These are phyloP conservation scores for Prunus campanulata DNA, from an alignment of 306 rosid genomes.

Conservation along the genomic window DNA sequence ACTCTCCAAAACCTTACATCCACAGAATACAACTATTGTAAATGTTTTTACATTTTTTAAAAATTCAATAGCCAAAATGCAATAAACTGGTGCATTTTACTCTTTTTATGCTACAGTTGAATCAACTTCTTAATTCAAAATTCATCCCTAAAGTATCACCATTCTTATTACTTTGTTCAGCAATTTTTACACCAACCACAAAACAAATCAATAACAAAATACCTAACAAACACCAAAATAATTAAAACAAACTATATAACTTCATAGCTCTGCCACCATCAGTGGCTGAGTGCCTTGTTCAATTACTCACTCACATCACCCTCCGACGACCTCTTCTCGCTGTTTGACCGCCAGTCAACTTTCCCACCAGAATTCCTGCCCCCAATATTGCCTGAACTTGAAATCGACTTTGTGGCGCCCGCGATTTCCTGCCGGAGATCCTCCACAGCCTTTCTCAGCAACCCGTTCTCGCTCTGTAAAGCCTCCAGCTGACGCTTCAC, in stretches of 20 bases:
- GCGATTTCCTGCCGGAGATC: conserved; percentile 67
- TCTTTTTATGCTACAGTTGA: no score
- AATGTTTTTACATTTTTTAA: no score
- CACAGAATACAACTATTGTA: no score
- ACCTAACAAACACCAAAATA: no score
- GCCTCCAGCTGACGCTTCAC: conserved; percentile 71
- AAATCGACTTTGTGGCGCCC: neutral
- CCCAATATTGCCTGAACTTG: conserved; percentile 10
- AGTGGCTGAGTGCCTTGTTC: conserved; percentile 44
- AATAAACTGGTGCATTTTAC: no score
- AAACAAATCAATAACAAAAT: no score
- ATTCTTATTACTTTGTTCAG: neutral
- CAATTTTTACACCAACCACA: neutral
- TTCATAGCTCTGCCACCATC: neutral
- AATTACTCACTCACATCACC: conserved; percentile 43
- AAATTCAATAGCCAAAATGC: no score
- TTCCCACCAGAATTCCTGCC: conserved; percentile 19
- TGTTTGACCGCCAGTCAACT: conserved; percentile 30
- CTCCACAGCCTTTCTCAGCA: conserved; percentile 67
- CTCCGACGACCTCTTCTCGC: conserved; percentile 44
- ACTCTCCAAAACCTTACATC: no score
- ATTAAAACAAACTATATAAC: no score
- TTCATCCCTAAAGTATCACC: neutral
- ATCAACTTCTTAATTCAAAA: no score
- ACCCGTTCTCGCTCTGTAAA: conserved; percentile 60